A percentile compares a stretch with the other conserved stretches of the same genome.
Evolutionary conservation across 495 filamentous ascomycete species (phyloP).

Genomic region (Wilcoxina mikolae): DNA sequence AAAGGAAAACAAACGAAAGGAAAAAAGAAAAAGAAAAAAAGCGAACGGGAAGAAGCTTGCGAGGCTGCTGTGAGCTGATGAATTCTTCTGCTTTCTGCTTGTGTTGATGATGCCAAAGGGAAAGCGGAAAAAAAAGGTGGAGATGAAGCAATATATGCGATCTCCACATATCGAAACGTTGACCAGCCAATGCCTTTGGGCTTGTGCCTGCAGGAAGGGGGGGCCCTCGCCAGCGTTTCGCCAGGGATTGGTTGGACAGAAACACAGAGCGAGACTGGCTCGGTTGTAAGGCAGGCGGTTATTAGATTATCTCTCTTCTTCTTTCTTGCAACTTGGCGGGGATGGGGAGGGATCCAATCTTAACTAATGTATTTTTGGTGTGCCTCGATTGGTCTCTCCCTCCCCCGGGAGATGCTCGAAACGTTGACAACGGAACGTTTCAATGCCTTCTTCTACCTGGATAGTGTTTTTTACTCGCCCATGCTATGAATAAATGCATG

Average conservation of each 20-base stretch:
- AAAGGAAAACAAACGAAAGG: neutral
- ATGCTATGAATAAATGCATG: too few relatives aligned
- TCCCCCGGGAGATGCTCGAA: too few relatives aligned
- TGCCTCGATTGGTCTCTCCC: too few relatives aligned
- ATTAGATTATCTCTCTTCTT: too few relatives aligned
- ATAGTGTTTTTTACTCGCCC: too few relatives aligned
- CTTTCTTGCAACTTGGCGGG: too few relatives aligned
- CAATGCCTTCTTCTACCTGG: too few relatives aligned
- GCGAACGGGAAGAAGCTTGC: neutral
- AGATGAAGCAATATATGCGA: slow-evolving; percentile 3
- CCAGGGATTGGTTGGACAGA: neutral
- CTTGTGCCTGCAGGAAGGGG: neutral
- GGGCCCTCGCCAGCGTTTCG: slow-evolving; percentile 1
- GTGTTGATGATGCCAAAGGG: neutral
- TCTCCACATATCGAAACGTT: neutral
- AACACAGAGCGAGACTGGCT: neutral
- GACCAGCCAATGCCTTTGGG: neutral
- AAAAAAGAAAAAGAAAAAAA: neutral
- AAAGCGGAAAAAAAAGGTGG: neutral
- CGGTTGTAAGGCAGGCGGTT: neutral
- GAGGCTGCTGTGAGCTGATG: neutral
- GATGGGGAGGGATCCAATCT: too few relatives aligned
- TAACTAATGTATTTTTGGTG: too few relatives aligned
- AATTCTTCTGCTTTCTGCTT: slow-evolving; percentile 5
- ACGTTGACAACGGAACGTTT: too few relatives aligned